Evolutionary conservation across 495 filamentous ascomycete genomes (phyloP), one percentile per base, ranked within the genome.

Genomic region (Astrothelium macrocarpum): DNA sequence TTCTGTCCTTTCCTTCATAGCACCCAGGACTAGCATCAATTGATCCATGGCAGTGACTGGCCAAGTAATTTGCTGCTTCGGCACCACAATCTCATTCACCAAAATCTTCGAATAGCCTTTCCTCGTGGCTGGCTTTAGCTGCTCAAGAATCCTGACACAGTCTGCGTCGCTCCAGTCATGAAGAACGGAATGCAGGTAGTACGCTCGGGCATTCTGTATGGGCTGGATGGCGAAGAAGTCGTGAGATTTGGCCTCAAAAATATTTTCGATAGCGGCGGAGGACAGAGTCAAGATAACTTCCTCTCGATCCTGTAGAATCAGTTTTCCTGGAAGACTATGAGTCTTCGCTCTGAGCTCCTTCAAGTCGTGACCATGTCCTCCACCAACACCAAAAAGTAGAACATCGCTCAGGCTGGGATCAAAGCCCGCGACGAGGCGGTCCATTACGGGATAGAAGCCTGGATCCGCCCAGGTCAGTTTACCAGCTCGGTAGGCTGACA

Each of bases 371-470:
- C 83, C 82, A 1, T 75, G 49, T 9, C 74, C 75, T 1, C 81
- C 83, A 32, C 76, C 82, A 1, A 85, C 71, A 67, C 86, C 84
- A 18, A 86, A 80, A 1, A 85, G 65, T 1, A 85, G 68, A 9
- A 75, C 71, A 2, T 39, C 62, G 23, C 25, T 56, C 9, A 56
- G 0, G 20, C 23, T 29, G 20, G 49, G 9, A 26, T 56, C 25
- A 25, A 56, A 56, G 4, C 25, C 49, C 20, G 2, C 16, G 25
- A 56, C 20, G 29, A 56, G 20, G 7, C 49, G 49, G 5, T 26
- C 20, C 9, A 0, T 10, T 11, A 56, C 20, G 10, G 49, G 49
- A 29, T 56, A 56, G 20, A 56, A 56, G 0, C 49, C 49, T 9
- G 49, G 49, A 25, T 62, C 60, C 20, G 25, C 12, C 64, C 64